Evolutionary conservation across 192 early-diverging fungal species (phyloP).

Genomic region (Coemansia erecta): DNA sequence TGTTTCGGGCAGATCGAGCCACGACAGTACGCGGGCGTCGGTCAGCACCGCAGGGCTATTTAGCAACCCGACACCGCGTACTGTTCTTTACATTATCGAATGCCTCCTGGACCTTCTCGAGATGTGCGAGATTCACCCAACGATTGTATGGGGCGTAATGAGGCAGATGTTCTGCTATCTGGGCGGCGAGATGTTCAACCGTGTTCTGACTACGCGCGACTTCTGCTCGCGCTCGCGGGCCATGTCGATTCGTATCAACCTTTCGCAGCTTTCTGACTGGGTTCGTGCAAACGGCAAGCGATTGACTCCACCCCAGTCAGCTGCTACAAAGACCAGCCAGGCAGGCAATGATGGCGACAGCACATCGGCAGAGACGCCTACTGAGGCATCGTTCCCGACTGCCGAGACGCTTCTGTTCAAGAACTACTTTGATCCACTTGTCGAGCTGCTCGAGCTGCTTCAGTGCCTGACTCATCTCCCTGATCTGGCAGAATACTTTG

Average conservation of each 20-base stretch:
- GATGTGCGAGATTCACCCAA: constrained; percentile 72
- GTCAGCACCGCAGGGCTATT: constrained; percentile 17
- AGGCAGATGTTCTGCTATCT: constrained; percentile 78
- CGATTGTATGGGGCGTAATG: constrained; percentile 68
- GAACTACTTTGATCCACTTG: constrained; percentile 58
- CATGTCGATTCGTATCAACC: constrained; percentile 80
- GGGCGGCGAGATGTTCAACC: constrained; percentile 80
- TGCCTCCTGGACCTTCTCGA: constrained; percentile 67
- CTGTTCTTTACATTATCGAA: constrained; percentile 70
- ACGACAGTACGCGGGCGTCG: constrained; percentile 19
- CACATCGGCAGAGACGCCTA: background rate
- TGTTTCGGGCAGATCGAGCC: constrained; percentile 38
- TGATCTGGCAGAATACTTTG: constrained; percentile 71
- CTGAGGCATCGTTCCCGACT: background rate
- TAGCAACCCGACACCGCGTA: constrained; percentile 58
- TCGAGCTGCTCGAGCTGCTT: constrained; percentile 79
- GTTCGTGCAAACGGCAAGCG: constrained; percentile 61
- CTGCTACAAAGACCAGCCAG: background rate
- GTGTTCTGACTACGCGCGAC: constrained; percentile 73
- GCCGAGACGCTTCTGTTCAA: constrained; percentile 34
- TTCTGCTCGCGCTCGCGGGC: constrained; percentile 76
- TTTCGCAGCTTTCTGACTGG: constrained; percentile 83
- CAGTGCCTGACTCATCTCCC: constrained; percentile 76
- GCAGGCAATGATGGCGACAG: constrained; percentile 2
- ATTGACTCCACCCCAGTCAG: constrained; percentile 27